Conservation (phyloP, 345 rosid species). For the Eucalyptus globulus region DNA sequence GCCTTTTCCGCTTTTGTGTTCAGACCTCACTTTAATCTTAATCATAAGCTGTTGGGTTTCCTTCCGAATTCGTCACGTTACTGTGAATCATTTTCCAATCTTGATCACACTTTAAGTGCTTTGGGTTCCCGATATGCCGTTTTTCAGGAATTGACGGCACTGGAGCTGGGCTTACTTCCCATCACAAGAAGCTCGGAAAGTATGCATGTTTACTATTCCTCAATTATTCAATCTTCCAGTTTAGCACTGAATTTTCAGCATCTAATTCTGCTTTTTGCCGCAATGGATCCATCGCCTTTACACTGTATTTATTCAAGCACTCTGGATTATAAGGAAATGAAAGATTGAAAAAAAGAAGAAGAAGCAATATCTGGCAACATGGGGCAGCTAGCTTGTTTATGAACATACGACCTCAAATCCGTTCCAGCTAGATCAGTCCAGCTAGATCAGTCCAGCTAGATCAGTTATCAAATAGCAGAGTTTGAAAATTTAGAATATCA, state of each 20-base stretch:
- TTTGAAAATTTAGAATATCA: too few relatives aligned
- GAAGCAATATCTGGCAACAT: too few relatives aligned
- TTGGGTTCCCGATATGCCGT: not conserved
- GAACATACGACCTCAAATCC: too few relatives aligned
- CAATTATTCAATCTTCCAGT: not conserved
- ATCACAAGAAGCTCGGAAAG: slow-evolving; percentile 48
- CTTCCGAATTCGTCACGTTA: not conserved
- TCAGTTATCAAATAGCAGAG: too few relatives aligned
- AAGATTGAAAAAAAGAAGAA: too few relatives aligned
- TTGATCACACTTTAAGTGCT: not conserved
- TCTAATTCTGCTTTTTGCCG: not conserved
- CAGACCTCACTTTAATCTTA: not conserved
- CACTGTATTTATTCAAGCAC: not conserved
- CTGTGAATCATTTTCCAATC: not conserved
- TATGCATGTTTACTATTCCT: slow-evolving; percentile 4
- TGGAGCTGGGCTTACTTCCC: slow-evolving; percentile 54
- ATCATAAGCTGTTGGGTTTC: not conserved
- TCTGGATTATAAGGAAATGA: not conserved
- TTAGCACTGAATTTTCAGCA: not conserved
- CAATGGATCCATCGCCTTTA: not conserved
- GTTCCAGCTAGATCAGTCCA: too few relatives aligned
- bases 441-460: too few relatives aligned
- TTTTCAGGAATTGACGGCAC: slow-evolving; percentile 48
- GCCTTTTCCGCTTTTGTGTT: not conserved
- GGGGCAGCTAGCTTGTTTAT: too few relatives aligned